These are phyloP conservation scores for Ustilaginoidea virens DNA, from an alignment of 2,329 filamentous ascomycete genomes.

Conservation along the genomic window DNA sequence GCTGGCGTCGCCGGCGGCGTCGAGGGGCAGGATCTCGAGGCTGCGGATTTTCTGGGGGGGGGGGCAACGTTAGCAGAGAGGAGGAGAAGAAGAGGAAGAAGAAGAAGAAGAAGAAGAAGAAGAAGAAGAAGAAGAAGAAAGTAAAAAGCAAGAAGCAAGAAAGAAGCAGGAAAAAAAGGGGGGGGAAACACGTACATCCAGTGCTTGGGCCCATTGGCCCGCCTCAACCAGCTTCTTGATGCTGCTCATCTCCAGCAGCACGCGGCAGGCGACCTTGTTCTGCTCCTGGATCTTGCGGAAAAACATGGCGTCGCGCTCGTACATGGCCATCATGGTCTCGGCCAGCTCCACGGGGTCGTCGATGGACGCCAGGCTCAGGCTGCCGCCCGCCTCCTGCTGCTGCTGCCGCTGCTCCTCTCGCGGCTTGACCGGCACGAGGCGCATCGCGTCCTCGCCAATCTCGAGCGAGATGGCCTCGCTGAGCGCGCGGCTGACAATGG, in stretches of 20 bases:
- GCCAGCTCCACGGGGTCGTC: constrained; percentile 46
- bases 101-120: no score
- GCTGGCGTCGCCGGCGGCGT: constrained; percentile 58
- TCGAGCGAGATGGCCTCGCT: constrained; percentile 82
- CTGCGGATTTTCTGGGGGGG: constrained; percentile 47
- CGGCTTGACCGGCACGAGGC: constrained; percentile 67
- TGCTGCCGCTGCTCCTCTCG: constrained; percentile 27
- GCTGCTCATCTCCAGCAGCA: constrained; percentile 44
- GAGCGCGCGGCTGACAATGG: constrained; percentile 76
- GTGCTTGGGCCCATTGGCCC: constrained; percentile 38
- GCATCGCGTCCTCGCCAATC: constrained; percentile 65
- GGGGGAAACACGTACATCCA: constrained; percentile 34
- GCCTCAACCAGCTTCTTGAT: constrained; percentile 42
- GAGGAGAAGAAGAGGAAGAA: constrained; percentile 2
- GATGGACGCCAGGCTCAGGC: constrained; percentile 43
- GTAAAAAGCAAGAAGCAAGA: no score
- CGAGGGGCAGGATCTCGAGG: constrained; percentile 67
- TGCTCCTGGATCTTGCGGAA: constrained; percentile 39
- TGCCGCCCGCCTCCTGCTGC: constrained; percentile 26
- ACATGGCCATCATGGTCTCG: constrained; percentile 46
- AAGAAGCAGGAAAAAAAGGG: constrained; percentile 3
- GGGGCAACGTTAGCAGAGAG: constrained; percentile 3
- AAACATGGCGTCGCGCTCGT: constrained; percentile 46
- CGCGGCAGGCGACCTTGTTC: constrained; percentile 39
- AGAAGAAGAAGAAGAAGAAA: no score